These are phyloP conservation scores for Yamadazyma pseudoaaseri DNA, from an alignment of 1,139 yeast genomes.

Conservation along the genomic window DNA sequence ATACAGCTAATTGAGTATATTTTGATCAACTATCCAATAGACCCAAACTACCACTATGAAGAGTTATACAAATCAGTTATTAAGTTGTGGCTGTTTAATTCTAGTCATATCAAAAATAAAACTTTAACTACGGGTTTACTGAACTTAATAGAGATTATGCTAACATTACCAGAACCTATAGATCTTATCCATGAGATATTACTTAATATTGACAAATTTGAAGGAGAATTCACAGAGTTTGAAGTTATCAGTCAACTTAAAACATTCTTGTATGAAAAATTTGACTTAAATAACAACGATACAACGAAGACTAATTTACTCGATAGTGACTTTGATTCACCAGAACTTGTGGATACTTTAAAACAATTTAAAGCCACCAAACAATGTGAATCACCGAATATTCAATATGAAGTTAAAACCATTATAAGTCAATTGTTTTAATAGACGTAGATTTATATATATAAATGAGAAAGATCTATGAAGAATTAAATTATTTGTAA, in stretches of 20 bases:
- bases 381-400: conserved; percentile 5
- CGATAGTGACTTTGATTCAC: conserved; percentile 32
- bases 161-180: conserved; percentile 18
- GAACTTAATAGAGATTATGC: conserved; percentile 18
- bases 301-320: conserved; percentile 12
- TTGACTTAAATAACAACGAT: conserved; percentile 11
- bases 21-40: conserved; percentile 7
- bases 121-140: conserved; percentile 26
- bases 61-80: conserved; percentile 28
- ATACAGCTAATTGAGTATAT: conserved; percentile 11
- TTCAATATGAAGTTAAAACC: conserved; percentile 9
- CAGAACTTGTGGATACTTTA: conserved; percentile 23
- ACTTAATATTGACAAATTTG: conserved; percentile 25
- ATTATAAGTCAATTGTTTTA: conserved; percentile 3
- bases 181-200: conserved; percentile 29
- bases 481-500: conserved; percentile 17
- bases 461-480: conserved; percentile 1
- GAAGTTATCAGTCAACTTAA: conserved; percentile 7
- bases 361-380: conserved; percentile 16
- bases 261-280: conserved; percentile 8
- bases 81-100: conserved; percentile 26
- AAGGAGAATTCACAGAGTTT: conserved; percentile 7
- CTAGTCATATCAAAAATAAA: conserved; percentile 16
- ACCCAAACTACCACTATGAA: conserved; percentile 26
- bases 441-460: too few relatives aligned